phyloP scores from a whole-genome alignment of 2,329 filamentous ascomycete genomes.

The Diaporthe eres region DNA sequence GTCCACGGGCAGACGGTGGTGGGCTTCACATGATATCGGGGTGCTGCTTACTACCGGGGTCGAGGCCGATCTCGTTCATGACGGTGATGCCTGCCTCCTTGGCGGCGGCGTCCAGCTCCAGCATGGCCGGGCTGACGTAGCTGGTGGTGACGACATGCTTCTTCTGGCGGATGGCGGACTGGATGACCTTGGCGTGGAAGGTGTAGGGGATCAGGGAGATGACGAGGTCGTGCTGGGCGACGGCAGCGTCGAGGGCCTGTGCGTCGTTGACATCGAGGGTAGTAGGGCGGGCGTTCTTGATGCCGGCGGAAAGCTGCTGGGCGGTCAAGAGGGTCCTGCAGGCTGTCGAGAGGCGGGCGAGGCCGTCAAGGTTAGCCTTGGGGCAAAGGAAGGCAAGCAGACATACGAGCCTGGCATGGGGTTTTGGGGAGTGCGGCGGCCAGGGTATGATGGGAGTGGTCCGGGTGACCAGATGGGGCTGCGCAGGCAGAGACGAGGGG shows the following conservation, averaged over 20 bases:
- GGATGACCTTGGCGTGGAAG: constrained; percentile 90
- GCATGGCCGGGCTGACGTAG: constrained; percentile 93
- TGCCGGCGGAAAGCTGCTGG: constrained; percentile 79
- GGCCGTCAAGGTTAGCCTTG: constrained; percentile 18
- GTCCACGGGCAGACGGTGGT: not conserved
- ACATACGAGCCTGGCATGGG: constrained; percentile 1
- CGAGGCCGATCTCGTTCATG: constrained; percentile 94
- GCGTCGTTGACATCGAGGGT: constrained; percentile 87
- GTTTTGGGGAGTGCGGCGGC: not conserved
- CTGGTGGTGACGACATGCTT: constrained; percentile 96
- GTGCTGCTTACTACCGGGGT: constrained; percentile 67
- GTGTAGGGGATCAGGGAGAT: constrained; percentile 93
- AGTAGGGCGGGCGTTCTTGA: constrained; percentile 81
- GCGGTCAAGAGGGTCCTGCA: constrained; percentile 86
- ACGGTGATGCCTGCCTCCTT: constrained; percentile 96
- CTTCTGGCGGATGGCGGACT: constrained; percentile 92
- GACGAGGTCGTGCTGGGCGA: constrained; percentile 84
- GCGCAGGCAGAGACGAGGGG: not conserved
- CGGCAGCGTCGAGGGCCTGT: constrained; percentile 82
- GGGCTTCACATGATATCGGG: not conserved
- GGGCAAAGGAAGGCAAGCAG: not conserved
- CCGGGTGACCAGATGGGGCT: constrained; percentile 15
- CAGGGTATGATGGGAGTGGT: not conserved
- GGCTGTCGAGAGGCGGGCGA: constrained; percentile 62
- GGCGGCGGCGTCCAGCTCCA: constrained; percentile 84